These are phyloP conservation scores for Moringa oleifera DNA, from an alignment of 345 rosid genomes.

Conservation along the genomic window DNA sequence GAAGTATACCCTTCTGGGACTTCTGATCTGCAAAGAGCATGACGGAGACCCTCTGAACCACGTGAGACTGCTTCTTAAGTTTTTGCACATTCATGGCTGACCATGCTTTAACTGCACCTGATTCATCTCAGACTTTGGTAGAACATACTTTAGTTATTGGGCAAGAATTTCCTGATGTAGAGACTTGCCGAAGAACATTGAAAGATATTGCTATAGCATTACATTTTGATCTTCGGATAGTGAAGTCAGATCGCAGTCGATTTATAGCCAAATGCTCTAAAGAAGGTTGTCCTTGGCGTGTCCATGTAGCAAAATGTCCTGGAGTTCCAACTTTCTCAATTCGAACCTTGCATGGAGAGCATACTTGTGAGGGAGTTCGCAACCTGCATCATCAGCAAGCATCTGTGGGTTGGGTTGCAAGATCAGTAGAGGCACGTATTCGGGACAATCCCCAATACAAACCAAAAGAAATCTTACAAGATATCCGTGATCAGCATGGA, in stretches of 20 bases:
- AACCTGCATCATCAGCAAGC: conserved; percentile 98
- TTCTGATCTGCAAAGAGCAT: background rate
- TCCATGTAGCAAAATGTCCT: conserved; percentile 95
- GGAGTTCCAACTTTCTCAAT: conserved; percentile 82
- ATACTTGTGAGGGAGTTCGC: conserved; percentile 94
- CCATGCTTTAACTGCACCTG: conserved; percentile 42
- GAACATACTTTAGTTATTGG: conserved; percentile 63
- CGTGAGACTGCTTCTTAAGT: background rate
- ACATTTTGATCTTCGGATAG: conserved; percentile 95
- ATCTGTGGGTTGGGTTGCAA: conserved; percentile 99
- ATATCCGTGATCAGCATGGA: conserved; percentile 91
- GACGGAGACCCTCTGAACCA: background rate
- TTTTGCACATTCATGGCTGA: conserved; percentile 51
- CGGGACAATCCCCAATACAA: conserved; percentile 95
- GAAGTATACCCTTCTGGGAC: background rate
- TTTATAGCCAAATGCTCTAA: conserved; percentile 98
- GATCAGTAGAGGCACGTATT: conserved; percentile 90
- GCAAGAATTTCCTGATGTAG: conserved; percentile 94
- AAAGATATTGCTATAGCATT: conserved; percentile 94
- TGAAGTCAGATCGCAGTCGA: conserved; percentile 95
- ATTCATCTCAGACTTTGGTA: conserved; percentile 30
- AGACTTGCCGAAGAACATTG: conserved; percentile 90
- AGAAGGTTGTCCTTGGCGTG: conserved; percentile 99
- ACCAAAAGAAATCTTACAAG: conserved; percentile 94
- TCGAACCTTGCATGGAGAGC: conserved; percentile 87